phyloP scores from a whole-genome alignment of 2,329 filamentous ascomycete genomes.

The Clonostachys solani region DNA sequence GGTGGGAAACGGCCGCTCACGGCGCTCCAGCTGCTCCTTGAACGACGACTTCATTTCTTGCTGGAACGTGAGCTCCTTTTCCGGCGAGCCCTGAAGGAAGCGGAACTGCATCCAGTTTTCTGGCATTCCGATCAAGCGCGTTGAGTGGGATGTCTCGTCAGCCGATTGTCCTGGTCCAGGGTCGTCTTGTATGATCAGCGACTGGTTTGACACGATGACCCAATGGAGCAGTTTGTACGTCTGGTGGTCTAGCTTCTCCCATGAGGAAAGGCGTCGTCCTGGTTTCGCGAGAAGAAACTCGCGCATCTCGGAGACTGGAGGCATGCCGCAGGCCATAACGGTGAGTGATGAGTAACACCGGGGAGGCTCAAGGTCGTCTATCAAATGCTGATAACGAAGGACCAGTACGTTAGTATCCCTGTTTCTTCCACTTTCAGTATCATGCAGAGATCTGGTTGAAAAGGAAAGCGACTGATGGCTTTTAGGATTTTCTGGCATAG shows the following conservation, averaged over 20 bases:
- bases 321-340: constrained; percentile 41
- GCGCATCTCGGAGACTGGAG: constrained; percentile 55
- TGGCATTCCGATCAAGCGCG: constrained; percentile 56
- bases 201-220: constrained; percentile 87
- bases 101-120: constrained; percentile 72
- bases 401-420: too few species aligned
- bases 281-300: constrained; percentile 33
- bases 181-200: constrained; percentile 77
- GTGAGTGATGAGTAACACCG: too few species aligned
- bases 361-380: too few species aligned
- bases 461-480: too few species aligned
- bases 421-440: too few species aligned
- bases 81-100: constrained; percentile 82
- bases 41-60: constrained; percentile 47
- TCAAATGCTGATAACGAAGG: too few species aligned
- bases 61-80: constrained; percentile 76
- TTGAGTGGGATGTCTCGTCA: not conserved
- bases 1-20: constrained; percentile 47
- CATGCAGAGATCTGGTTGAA: too few species aligned
- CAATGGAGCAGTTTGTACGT: constrained; percentile 70
- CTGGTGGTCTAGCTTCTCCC: constrained; percentile 58
- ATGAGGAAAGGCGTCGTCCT: constrained; percentile 32
- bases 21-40: constrained; percentile 12
- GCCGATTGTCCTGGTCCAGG: constrained; percentile 6
- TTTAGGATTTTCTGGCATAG: too few species aligned